Evolutionary conservation across 1,284 basidiomycete genomes (phyloP).

Genomic region (Pseudozyma tsukubaensis): DNA sequence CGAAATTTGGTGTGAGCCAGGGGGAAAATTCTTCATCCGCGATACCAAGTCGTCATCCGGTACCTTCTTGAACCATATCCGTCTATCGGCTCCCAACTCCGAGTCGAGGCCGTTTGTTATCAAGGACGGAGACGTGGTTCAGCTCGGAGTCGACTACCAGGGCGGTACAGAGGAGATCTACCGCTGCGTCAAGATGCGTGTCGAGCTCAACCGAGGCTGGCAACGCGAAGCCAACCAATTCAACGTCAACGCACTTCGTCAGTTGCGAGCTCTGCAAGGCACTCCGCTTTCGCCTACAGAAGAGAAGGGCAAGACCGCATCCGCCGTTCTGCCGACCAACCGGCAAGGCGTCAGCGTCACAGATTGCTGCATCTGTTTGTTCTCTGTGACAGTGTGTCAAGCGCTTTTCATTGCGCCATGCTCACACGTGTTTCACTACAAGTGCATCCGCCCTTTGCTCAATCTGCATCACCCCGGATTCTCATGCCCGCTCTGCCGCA

Average conservation of each 20-base stretch:
- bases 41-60: slow-evolving; percentile 92
- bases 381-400: slow-evolving; percentile 92
- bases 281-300: slow-evolving; percentile 35
- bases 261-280: slow-evolving; percentile 79
- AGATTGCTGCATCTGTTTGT: slow-evolving; percentile 73
- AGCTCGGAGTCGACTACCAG: slow-evolving; percentile 97
- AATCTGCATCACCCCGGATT: slow-evolving; percentile 89
- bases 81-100: slow-evolving; percentile 83
- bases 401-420: slow-evolving; percentile 88
- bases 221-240: slow-evolving; percentile 88
- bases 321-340: slow-evolving; percentile 47
- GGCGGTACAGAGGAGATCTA: slow-evolving; percentile 97
- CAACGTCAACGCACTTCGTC: slow-evolving; percentile 86
- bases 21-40: slow-evolving; percentile 82
- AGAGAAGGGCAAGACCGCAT: slow-evolving; percentile 26
- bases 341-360: slow-evolving; percentile 60
- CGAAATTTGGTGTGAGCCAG: slow-evolving; percentile 84
- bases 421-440: slow-evolving; percentile 97
- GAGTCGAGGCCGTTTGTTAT: slow-evolving; percentile 80
- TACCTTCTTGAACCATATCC: slow-evolving; percentile 95
- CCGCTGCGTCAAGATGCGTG: slow-evolving; percentile 94
- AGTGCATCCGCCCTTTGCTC: slow-evolving; percentile 93
- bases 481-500: slow-evolving; percentile 87
- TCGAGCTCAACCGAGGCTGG: slow-evolving; percentile 86
- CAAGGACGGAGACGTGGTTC: slow-evolving; percentile 93